Evolutionary conservation across 306 rosid genomes (phyloP), one percentile per base, ranked within the genome.

Genomic region (Fragaria vesca): DNA sequence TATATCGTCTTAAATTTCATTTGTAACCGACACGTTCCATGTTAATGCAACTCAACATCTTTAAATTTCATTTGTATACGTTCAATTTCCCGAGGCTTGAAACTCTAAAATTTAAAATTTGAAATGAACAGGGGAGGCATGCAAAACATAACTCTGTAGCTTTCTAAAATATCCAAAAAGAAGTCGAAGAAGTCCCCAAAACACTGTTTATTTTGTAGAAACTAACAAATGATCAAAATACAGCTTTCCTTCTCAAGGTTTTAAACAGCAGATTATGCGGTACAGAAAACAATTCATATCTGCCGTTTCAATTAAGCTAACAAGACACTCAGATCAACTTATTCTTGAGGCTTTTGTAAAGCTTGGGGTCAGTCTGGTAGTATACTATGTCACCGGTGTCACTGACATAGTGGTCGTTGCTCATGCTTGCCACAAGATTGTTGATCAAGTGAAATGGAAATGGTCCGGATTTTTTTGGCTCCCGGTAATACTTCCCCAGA

Each of bases 381-480:
- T 5, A 93, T 3, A 93, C 91, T 2, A 95, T 42, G 62, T 93
- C 97, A 3, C 96, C 98, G 10, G 46, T 47, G 66, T 95, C 97
- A 68, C 90, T 87, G 26, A 95, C 99, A 28, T 79, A 95, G 89
- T 93, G 99, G 72, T 95, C 99, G 75, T 86, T 81, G 17, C 63
- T 84, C 8, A 95, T 60, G 86, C 99, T 95, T 16, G 76, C 74
- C 3, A 86, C n/a, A 28, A 96, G 86, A 71, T 88, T 82, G 86
- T 90, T 75, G 10, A 91, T 51, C 69, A 96, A 81, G 84, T 96
- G 99, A 11, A 77, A 6, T 4, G 99, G 99, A 20, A 96, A 54
- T 21, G 88, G 88, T 65, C 98, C 97, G 0, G 97, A 96, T 85
- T 86, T 91, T 80, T 87, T 90, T 3, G 98, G 99, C 83, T 96